Conservation (phyloP, 2,329 filamentous ascomycete genomes). For the Colletotrichum musicola region DNA sequence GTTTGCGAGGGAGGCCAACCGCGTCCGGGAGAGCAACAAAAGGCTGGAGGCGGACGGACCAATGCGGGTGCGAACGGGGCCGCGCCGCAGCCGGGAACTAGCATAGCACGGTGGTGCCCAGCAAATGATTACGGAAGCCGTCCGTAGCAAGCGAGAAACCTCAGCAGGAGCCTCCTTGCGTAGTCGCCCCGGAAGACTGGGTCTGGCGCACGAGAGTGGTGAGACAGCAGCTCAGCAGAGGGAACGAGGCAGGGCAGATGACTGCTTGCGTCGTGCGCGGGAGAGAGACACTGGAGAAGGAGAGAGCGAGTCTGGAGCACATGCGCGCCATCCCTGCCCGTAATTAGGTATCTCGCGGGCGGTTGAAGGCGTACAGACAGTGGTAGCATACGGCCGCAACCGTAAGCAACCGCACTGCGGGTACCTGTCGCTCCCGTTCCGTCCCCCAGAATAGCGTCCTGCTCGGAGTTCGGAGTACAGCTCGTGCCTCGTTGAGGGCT, state of each 20-base stretch:
- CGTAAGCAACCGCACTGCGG: constrained; percentile 10
- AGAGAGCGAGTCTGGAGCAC: neutral
- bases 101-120: constrained; percentile 23
- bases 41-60: constrained; percentile 9
- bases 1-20: neutral
- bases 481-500: neutral
- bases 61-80: constrained; percentile 31
- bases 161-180: constrained; percentile 17
- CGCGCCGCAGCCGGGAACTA: constrained; percentile 29
- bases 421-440: neutral
- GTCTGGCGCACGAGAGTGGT: constrained; percentile 19
- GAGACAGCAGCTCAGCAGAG: constrained; percentile 19
- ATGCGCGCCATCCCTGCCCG: constrained; percentile 6
- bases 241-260: constrained; percentile 8
- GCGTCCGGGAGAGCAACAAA: constrained; percentile 5
- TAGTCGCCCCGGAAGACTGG: constrained; percentile 32
- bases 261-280: constrained; percentile 26
- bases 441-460: constrained; percentile 8
- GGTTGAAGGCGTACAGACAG: constrained; percentile 6
- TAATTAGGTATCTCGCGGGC: constrained; percentile 3
- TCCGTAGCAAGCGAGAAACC: constrained; percentile 18
- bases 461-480: neutral
- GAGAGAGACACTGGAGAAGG: too few relatives aligned
- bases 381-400: constrained; percentile 4
- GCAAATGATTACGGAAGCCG: constrained; percentile 7